A percentile compares a stretch with the other conserved stretches of the same genome.
Evolutionary conservation across 1,139 yeast genomes (phyloP).

Genomic region (Yamadazyma dendronema): DNA sequence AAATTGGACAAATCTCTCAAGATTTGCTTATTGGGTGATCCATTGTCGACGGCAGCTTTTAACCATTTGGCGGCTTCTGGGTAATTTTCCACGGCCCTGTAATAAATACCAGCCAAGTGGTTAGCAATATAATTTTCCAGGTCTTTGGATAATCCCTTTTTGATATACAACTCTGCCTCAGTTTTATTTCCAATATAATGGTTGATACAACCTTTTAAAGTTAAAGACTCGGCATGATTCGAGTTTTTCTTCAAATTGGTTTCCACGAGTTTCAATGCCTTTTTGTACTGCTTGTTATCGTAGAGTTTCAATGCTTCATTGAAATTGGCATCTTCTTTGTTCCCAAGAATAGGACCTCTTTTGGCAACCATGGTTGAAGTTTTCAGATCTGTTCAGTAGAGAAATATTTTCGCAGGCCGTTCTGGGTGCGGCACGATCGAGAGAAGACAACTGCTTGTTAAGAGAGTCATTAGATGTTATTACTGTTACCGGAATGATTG

Average conservation of each 20-base stretch:
- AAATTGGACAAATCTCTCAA: constrained; percentile 78
- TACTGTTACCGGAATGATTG: too few species aligned
- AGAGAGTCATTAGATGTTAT: not conserved
- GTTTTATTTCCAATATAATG: constrained; percentile 50
- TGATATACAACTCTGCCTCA: constrained; percentile 65
- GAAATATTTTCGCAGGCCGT: not conserved
- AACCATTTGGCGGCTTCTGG: constrained; percentile 80
- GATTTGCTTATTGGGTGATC: constrained; percentile 76
- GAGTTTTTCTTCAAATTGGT: constrained; percentile 73
- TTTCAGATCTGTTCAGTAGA: constrained; percentile 9
- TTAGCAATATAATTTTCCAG: constrained; percentile 65
- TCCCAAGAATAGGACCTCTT: constrained; percentile 37
- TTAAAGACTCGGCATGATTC: constrained; percentile 75
- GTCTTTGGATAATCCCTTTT: constrained; percentile 60
- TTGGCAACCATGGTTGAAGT: constrained; percentile 18
- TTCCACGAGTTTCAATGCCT: constrained; percentile 76
- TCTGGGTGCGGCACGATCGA: not conserved
- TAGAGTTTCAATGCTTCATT: constrained; percentile 80
- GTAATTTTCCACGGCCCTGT: constrained; percentile 68
- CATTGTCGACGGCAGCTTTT: constrained; percentile 72
- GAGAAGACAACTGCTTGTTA: not conserved
- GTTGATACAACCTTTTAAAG: constrained; percentile 78
- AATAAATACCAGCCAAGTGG: constrained; percentile 85
- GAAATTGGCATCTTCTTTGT: constrained; percentile 68
- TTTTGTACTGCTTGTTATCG: constrained; percentile 84